Evolutionary conservation across 2,329 filamentous ascomycete genomes (phyloP).

Genomic region (Emmonsiellopsis sp.): DNA sequence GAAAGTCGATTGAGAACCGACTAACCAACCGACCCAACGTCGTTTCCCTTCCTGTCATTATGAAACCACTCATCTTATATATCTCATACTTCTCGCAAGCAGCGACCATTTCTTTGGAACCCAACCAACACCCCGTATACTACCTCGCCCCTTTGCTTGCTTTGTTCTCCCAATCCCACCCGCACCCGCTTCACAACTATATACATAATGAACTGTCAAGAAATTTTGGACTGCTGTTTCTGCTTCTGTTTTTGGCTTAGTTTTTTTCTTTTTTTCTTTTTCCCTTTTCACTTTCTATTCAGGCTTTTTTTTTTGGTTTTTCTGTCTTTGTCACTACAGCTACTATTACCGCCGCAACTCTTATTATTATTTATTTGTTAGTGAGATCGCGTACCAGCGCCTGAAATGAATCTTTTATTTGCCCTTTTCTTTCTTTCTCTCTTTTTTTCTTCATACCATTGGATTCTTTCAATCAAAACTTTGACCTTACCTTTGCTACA

Average conservation of each 20-base stretch:
- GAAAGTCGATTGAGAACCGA: slow-evolving; percentile 10
- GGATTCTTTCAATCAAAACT: too few relatives aligned
- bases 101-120: background rate
- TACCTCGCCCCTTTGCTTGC: background rate
- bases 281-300: too few relatives aligned
- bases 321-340: too few relatives aligned
- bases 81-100: background rate
- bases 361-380: too few relatives aligned
- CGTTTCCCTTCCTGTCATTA: background rate
- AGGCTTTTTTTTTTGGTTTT: too few relatives aligned
- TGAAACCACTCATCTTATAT: background rate
- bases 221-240: background rate
- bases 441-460: too few relatives aligned
- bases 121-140: background rate
- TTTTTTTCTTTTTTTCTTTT: background rate
- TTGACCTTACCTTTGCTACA: too few relatives aligned
- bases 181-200: background rate
- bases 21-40: background rate
- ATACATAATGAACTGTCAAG: background rate
- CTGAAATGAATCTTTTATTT: too few relatives aligned
- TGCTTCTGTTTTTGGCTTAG: background rate
- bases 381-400: too few relatives aligned
- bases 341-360: too few relatives aligned
- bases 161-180: background rate
- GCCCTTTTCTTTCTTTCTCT: too few relatives aligned